These are phyloP conservation scores for Dictyostelium intermedium DNA, from an alignment of 78 protist species.

Conservation along the genomic window DNA sequence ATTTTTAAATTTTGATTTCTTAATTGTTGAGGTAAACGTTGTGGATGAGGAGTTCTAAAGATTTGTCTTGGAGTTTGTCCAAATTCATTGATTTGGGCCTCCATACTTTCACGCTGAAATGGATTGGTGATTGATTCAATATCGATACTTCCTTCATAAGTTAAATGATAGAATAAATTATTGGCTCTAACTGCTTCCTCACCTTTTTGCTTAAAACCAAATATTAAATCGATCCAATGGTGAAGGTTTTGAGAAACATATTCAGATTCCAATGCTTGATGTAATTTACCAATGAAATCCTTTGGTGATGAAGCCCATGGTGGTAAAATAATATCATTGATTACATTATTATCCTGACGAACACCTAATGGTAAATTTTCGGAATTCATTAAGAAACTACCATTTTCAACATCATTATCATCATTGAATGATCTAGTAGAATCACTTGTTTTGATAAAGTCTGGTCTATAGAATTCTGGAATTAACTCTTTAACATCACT, in stretches of 20 bases:
- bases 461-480: constrained; percentile 72
- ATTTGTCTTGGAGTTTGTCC: constrained; percentile 99
- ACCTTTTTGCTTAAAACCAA: constrained; percentile 96
- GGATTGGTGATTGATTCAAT: constrained; percentile 89
- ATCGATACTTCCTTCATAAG: constrained; percentile 96
- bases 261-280: constrained; percentile 94
- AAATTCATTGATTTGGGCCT: constrained; percentile 95
- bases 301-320: constrained; percentile 93
- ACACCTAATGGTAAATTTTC: constrained; percentile 83
- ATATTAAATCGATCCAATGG: constrained; percentile 98
- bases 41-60: constrained; percentile 89
- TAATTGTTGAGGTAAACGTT: constrained; percentile 11
- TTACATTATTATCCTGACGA: constrained; percentile 36
- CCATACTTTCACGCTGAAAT: constrained; percentile 65
- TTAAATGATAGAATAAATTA: constrained; percentile 93
- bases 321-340: constrained; percentile 94
- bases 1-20: constrained; percentile 54
- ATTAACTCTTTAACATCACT: constrained; percentile 92
- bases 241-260: constrained; percentile 91
- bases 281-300: constrained; percentile 72
- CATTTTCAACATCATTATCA: constrained; percentile 5
- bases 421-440: not conserved
- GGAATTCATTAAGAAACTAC: constrained; percentile 79
- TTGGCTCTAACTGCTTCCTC: constrained; percentile 82
- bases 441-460: no score